Percentiles rank a stretch among this genome's conserved stretches.
Conservation (phyloP, 257 asterid genomes). For the Petunia axillaris region DNA sequence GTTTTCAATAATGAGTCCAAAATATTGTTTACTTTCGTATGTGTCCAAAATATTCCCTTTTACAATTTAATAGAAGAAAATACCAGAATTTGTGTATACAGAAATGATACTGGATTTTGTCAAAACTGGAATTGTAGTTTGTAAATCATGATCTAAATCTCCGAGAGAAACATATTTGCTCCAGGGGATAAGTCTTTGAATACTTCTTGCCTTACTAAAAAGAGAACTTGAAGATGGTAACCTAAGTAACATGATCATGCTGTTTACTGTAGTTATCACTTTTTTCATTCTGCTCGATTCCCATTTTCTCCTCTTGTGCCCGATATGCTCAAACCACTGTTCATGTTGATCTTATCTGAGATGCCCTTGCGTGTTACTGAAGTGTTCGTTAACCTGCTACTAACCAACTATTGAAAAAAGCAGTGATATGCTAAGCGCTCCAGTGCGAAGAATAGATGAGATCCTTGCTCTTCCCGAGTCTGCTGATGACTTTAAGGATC, state of each 20-base stretch:
- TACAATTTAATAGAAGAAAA: too few relatives aligned
- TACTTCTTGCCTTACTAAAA: neutral
- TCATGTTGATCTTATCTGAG: neutral
- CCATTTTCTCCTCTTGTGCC: neutral
- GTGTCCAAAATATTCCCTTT: neutral
- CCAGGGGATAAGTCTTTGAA: neutral
- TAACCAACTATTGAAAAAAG: constrained; percentile 29
- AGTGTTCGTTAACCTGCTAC: neutral
- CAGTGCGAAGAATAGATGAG: constrained; percentile 75
- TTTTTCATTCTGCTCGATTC: neutral
- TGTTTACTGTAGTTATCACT: neutral
- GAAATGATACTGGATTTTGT: neutral
- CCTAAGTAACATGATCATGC: neutral
- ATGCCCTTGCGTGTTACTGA: neutral
- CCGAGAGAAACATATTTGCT: neutral
- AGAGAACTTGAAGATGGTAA: neutral
- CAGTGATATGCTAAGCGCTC: constrained; percentile 83
- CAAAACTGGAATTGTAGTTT: neutral
- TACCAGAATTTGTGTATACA: neutral
- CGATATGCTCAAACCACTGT: neutral
- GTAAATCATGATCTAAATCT: neutral
- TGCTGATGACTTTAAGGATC: constrained; percentile 57
- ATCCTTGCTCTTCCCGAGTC: constrained; percentile 78
- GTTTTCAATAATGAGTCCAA: neutral
- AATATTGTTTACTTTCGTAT: neutral